phyloP scores from a whole-genome alignment of 2,329 filamentous ascomycete species.

The Monosporascus sp. region DNA sequence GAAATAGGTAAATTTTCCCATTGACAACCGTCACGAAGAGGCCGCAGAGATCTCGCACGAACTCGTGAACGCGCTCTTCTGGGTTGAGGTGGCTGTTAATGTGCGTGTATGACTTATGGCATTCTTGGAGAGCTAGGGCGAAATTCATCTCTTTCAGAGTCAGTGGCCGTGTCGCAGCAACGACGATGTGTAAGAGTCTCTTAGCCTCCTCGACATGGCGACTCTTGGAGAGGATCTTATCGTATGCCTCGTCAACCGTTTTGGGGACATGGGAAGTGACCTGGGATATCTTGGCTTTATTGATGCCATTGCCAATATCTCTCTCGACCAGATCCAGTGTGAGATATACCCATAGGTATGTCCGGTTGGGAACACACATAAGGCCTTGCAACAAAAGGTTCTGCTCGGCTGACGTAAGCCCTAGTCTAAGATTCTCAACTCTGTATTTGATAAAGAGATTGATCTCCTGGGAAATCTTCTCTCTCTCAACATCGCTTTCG shows the following conservation, averaged over 20 bases:
- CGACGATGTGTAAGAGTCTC: conserved; percentile 29
- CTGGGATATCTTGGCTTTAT: too few species aligned
- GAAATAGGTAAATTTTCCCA: conserved; percentile 29
- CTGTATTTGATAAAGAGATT: conserved; percentile 20
- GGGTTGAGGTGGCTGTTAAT: too few species aligned
- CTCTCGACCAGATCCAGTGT: conserved; percentile 12
- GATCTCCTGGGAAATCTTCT: conserved; percentile 26
- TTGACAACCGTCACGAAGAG: conserved; percentile 31
- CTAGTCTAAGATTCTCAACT: conserved; percentile 6
- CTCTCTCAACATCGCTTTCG: conserved; percentile 12
- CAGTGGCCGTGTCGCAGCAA: conserved; percentile 27
- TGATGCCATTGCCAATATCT: conserved; percentile 5
- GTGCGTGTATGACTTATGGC: neutral
- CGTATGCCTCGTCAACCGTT: conserved; percentile 27
- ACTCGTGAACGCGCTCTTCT: conserved; percentile 8
- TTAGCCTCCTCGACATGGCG: conserved; percentile 16
- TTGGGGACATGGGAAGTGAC: conserved; percentile 8
- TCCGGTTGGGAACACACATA: conserved; percentile 10
- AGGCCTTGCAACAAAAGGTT: conserved; percentile 6
- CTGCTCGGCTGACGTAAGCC: neutral
- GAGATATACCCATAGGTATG: conserved; percentile 20
- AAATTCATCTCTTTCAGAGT: conserved; percentile 25
- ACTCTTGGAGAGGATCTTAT: conserved; percentile 27
- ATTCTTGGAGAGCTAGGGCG: conserved; percentile 12
- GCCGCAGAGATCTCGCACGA: conserved; percentile 26